A percentile compares a stretch with the other conserved stretches of the same genome.
Conservation (phyloP, 768 basidiomycete species). For the Phaffia tasmanica region DNA sequence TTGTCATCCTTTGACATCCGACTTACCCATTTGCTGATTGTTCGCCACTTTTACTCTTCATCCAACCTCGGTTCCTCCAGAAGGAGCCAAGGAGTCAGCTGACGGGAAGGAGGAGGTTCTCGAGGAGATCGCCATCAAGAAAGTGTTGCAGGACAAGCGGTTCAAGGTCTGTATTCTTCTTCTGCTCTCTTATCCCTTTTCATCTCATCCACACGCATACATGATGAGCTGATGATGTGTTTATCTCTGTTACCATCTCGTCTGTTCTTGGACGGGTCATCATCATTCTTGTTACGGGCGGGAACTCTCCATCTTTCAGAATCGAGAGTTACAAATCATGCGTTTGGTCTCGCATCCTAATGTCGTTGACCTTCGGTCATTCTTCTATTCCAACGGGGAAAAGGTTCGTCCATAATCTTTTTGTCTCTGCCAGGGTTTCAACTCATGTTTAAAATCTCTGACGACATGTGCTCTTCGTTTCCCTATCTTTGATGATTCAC, state of each 20-base stretch:
- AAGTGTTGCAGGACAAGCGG: constrained; percentile 98
- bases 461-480: too few relatives aligned
- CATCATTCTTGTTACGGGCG: background rate
- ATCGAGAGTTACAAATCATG: constrained; percentile 99
- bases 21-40: background rate
- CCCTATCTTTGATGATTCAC: too few relatives aligned
- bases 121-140: constrained; percentile 95
- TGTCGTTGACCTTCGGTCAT: constrained; percentile 92
- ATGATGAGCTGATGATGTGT: background rate
- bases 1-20: background rate
- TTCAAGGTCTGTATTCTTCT: constrained; percentile 72
- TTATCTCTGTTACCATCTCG: background rate
- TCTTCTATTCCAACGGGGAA: constrained; percentile 99
- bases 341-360: constrained; percentile 91
- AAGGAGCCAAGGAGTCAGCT: constrained; percentile 32
- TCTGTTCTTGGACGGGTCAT: background rate
- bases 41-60: background rate
- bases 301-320: constrained; percentile 46
- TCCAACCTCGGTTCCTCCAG: background rate
- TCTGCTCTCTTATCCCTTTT: background rate
- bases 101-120: constrained; percentile 31
- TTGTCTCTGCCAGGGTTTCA: background rate
- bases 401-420: constrained; percentile 52
- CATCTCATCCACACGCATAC: background rate
- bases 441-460: background rate